Evolutionary conservation across 2,329 filamentous ascomycete species (phyloP).

Genomic region (Trichoderma citrinoviride): DNA sequence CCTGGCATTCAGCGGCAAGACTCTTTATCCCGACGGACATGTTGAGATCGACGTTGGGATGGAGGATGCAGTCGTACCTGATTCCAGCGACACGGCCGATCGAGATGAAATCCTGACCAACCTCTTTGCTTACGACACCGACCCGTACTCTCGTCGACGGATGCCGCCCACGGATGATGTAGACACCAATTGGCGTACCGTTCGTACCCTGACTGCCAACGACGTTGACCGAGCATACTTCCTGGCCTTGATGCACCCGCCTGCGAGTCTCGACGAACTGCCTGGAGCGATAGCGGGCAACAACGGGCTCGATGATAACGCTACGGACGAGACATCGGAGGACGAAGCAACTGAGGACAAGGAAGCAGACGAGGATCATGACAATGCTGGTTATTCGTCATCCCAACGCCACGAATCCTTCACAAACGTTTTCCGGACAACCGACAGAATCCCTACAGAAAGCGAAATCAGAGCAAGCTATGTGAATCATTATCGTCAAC

Average conservation of each 20-base stretch:
- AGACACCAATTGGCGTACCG: constrained; percentile 38
- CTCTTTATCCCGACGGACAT: constrained; percentile 60
- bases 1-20: constrained; percentile 62
- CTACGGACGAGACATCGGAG: constrained; percentile 26
- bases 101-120: constrained; percentile 60
- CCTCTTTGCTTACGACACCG: constrained; percentile 44
- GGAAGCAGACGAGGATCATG: constrained; percentile 29
- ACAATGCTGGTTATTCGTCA: background rate
- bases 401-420: constrained; percentile 7
- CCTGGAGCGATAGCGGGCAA: constrained; percentile 40
- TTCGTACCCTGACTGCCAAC: constrained; percentile 32
- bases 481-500: constrained; percentile 37
- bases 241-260: constrained; percentile 46
- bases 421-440: constrained; percentile 17
- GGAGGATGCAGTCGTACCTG: constrained; percentile 55
- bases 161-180: constrained; percentile 33
- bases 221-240: constrained; percentile 42
- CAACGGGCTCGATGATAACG: constrained; percentile 29
- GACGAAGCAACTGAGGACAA: constrained; percentile 29
- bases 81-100: constrained; percentile 58
- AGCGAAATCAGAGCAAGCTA: constrained; percentile 42
- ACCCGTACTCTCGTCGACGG: constrained; percentile 31
- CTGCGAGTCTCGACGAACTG: constrained; percentile 44
- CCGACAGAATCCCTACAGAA: constrained; percentile 36
- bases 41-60: constrained; percentile 60